phyloP scores from a whole-genome alignment of 306 rosid species.

The Gastrolobium villosum region DNA sequence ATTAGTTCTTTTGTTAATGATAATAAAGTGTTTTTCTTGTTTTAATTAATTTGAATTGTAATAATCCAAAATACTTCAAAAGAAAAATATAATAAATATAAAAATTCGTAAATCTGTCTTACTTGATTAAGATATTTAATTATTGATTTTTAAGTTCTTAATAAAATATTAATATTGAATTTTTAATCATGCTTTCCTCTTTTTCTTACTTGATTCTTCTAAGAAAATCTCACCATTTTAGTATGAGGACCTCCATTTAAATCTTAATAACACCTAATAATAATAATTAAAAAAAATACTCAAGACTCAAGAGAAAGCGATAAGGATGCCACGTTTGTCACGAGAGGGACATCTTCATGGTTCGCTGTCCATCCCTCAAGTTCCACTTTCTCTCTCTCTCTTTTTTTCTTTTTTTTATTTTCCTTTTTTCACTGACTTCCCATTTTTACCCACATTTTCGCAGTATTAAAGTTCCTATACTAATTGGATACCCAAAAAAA shows the following conservation, averaged over 20 bases:
- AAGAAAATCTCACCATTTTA: too few relatives aligned
- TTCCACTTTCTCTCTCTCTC: not conserved
- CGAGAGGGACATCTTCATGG: constrained; percentile 34
- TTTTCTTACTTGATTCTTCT: not conserved
- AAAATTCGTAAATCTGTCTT: too few relatives aligned
- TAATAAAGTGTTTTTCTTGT: not conserved
- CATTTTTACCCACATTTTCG: too few relatives aligned
- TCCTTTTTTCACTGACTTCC: not conserved
- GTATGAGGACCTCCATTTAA: not conserved
- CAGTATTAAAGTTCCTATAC: too few relatives aligned
- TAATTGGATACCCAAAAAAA: too few relatives aligned
- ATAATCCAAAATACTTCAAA: not conserved
- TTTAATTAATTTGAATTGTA: not conserved
- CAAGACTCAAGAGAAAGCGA: constrained; percentile 38
- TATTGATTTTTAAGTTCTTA: too few relatives aligned
- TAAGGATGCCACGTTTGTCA: constrained; percentile 61
- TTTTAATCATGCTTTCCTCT: too few relatives aligned
- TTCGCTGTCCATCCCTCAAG: not conserved
- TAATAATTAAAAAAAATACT: not conserved
- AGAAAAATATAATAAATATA: not conserved
- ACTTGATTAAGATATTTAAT: too few relatives aligned
- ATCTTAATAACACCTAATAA: not conserved
- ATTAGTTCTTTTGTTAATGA: not conserved
- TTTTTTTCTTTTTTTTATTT: not conserved
- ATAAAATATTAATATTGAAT: too few relatives aligned